Conservation (phyloP, 2,329 filamentous ascomycete species). For the Rhexocercosporidium sp. region DNA sequence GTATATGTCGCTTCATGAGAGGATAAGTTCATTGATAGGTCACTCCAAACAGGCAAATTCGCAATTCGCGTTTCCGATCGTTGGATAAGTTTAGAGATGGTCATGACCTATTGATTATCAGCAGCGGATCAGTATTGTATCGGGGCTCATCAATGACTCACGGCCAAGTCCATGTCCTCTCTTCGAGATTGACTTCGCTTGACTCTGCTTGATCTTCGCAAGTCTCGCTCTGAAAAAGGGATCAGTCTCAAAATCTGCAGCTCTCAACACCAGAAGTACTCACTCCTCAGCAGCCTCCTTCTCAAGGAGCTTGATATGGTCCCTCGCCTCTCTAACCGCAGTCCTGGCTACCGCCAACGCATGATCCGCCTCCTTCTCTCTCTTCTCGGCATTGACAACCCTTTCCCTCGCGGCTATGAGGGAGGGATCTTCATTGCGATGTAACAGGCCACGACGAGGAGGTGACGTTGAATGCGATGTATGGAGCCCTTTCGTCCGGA, state of each 20-base stretch:
- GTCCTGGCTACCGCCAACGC: constrained; percentile 62
- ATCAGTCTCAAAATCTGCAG: not conserved
- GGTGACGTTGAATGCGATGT: constrained; percentile 20
- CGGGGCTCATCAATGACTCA: not conserved
- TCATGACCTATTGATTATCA: not conserved
- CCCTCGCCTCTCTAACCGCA: constrained; percentile 66
- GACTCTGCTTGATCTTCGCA: constrained; percentile 21
- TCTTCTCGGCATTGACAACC: constrained; percentile 64
- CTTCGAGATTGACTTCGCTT: constrained; percentile 21
- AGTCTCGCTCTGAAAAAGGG: constrained; percentile 11
- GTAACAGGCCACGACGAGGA: constrained; percentile 45
- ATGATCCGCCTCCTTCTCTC: constrained; percentile 68
- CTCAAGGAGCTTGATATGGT: constrained; percentile 67
- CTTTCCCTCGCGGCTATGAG: constrained; percentile 66
- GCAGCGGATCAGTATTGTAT: not conserved
- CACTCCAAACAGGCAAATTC: not conserved
- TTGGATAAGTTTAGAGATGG: not conserved
- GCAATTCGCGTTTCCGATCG: not conserved
- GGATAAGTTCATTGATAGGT: too few relatives aligned
- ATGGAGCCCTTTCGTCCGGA: constrained; percentile 27
- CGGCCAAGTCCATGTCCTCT: constrained; percentile 20
- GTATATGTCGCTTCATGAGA: not conserved
- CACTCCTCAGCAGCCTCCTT: constrained; percentile 55
- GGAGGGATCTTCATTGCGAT: constrained; percentile 61
- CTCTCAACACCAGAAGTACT: not conserved